Conservation (phyloP, 2,329 filamentous ascomycete genomes). For the Gnomoniopsis smithogilvyi region DNA sequence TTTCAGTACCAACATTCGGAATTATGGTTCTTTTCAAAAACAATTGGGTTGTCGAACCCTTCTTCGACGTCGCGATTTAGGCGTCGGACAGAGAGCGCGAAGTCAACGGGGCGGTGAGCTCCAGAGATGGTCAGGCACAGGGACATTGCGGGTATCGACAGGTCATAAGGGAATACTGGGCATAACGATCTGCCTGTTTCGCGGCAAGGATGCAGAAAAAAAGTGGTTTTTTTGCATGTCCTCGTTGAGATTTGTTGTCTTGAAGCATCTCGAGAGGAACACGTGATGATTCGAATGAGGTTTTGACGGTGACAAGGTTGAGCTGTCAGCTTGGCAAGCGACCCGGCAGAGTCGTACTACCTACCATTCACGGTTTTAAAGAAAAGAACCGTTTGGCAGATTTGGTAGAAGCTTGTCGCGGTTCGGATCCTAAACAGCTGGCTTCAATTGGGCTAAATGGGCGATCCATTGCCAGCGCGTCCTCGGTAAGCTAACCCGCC, state of each 20-base stretch:
- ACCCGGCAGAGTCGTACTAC: too few species aligned
- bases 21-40: background rate
- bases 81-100: background rate
- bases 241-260: slow-evolving; percentile 7
- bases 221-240: slow-evolving; percentile 12
- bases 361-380: too few species aligned
- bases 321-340: too few species aligned
- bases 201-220: slow-evolving; percentile 9
- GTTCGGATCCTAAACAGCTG: too few species aligned
- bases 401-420: too few species aligned
- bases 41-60: background rate
- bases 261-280: slow-evolving; percentile 4
- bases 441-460: too few species aligned
- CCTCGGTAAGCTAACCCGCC: too few species aligned
- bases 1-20: background rate
- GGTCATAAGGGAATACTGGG: slow-evolving; percentile 12
- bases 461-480: too few species aligned
- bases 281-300: slow-evolving; percentile 7
- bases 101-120: background rate
- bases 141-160: slow-evolving; percentile 13
- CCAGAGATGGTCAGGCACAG: slow-evolving; percentile 3
- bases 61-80: slow-evolving; percentile 3
- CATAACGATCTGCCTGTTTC: slow-evolving; percentile 14
- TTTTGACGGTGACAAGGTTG: background rate
- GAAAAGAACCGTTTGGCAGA: too few species aligned